phyloP scores from a whole-genome alignment of 2,329 filamentous ascomycete species.

The Blumeria hordei region DNA sequence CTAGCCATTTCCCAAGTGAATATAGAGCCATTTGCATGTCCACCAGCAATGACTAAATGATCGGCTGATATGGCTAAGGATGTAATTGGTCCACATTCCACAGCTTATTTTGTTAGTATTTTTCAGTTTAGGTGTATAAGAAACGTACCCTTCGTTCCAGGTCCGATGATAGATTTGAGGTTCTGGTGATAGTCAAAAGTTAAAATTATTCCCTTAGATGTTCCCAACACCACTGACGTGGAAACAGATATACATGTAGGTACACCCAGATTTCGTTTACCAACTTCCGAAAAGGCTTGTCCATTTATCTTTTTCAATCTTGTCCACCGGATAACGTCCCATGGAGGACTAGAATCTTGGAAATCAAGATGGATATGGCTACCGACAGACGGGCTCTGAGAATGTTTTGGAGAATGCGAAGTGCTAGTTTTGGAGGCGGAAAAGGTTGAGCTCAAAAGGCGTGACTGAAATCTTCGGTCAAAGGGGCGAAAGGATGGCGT shows the following conservation, averaged over 20 bases:
- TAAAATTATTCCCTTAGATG: slow-evolving; percentile 79
- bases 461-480: slow-evolving; percentile 79
- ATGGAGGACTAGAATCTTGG: slow-evolving; percentile 53
- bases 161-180: slow-evolving; percentile 78
- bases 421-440: slow-evolving; percentile 45
- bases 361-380: slow-evolving; percentile 39
- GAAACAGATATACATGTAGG: slow-evolving; percentile 80
- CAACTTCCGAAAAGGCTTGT: slow-evolving; percentile 78
- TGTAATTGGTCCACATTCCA: slow-evolving; percentile 74
- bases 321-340: slow-evolving; percentile 95
- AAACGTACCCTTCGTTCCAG: slow-evolving; percentile 58
- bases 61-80: slow-evolving; percentile 80
- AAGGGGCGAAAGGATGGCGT: slow-evolving; percentile 66
- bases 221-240: slow-evolving; percentile 71
- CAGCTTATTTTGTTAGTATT: slow-evolving; percentile 29
- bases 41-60: slow-evolving; percentile 72
- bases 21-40: slow-evolving; percentile 73
- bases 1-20: slow-evolving; percentile 89
- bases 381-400: slow-evolving; percentile 54
- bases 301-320: slow-evolving; percentile 71
- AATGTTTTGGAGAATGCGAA: slow-evolving; percentile 38
- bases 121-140: background rate
- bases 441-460: slow-evolving; percentile 36
- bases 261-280: slow-evolving; percentile 74
- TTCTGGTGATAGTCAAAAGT: slow-evolving; percentile 97